phyloP scores from a whole-genome alignment of 2,329 filamentous ascomycete species.

The Zymoseptoria crescenta region DNA sequence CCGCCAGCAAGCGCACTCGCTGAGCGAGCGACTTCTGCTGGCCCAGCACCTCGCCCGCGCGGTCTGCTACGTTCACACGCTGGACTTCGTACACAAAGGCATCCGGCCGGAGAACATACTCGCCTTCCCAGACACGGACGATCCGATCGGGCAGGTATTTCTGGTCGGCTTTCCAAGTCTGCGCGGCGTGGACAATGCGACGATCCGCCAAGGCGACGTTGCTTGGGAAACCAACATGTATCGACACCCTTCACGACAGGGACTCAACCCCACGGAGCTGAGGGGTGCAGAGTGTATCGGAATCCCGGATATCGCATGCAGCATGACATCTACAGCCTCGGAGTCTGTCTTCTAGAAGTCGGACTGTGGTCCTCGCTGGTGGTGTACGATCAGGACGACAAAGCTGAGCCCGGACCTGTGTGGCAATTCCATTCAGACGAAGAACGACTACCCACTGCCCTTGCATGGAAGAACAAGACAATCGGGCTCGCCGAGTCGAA shows the following conservation, averaged over 20 bases:
- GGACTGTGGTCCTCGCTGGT: constrained; percentile 41
- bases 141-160: too few species aligned
- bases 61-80: constrained; percentile 33
- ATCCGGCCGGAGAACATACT: constrained; percentile 39
- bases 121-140: constrained; percentile 18
- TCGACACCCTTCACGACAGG: constrained; percentile 44
- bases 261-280: constrained; percentile 30
- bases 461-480: too few species aligned
- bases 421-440: too few species aligned
- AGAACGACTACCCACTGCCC: too few species aligned
- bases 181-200: too few species aligned
- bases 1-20: constrained; percentile 10
- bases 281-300: too few species aligned
- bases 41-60: constrained; percentile 30
- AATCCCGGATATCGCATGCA: constrained; percentile 46
- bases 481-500: too few species aligned
- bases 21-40: constrained; percentile 24
- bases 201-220: too few species aligned
- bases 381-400: constrained; percentile 5
- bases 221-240: constrained; percentile 44
- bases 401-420: too few species aligned
- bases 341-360: constrained; percentile 47
- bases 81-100: constrained; percentile 41
- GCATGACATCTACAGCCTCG: constrained; percentile 51
- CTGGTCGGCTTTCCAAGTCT: constrained; percentile 17